Percentiles rank a stretch among this genome's conserved stretches.
These are phyloP conservation scores for Botryotinia globosa DNA, from an alignment of 2,329 filamentous ascomycete genomes.

Conservation along the genomic window DNA sequence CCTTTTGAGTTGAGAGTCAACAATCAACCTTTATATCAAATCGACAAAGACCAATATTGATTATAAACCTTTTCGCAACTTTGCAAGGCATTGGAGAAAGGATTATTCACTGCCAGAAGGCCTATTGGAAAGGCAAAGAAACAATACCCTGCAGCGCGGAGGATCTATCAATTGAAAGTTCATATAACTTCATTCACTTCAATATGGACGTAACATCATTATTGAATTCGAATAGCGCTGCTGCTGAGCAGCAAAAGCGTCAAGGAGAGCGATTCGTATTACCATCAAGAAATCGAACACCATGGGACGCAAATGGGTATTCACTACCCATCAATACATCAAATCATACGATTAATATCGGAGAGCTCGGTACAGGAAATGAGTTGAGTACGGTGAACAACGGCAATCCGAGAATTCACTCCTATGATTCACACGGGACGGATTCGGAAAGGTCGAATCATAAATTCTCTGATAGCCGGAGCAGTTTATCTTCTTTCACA, in stretches of 20 bases:
- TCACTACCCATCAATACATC: slow-evolving; percentile 37
- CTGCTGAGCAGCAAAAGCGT: slow-evolving; percentile 34
- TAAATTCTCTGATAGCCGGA: slow-evolving; percentile 38
- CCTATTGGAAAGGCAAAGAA: slow-evolving; percentile 4
- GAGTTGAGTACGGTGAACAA: neutral
- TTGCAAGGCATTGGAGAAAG: slow-evolving; percentile 10
- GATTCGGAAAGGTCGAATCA: slow-evolving; percentile 31
- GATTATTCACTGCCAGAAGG: neutral
- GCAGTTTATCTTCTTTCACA: slow-evolving; percentile 38
- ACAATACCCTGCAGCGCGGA: slow-evolving; percentile 16
- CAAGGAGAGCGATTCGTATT: slow-evolving; percentile 23
- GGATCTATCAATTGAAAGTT: neutral
- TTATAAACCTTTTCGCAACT: neutral
- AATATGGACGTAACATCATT: slow-evolving; percentile 40
- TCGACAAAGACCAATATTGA: slow-evolving; percentile 9
- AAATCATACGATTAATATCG: slow-evolving; percentile 19
- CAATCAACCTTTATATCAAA: slow-evolving; percentile 16
- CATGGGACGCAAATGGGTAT: slow-evolving; percentile 41
- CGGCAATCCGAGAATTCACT: slow-evolving; percentile 21
- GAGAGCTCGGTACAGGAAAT: neutral
- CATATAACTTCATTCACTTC: slow-evolving; percentile 13
- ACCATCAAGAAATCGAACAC: slow-evolving; percentile 36
- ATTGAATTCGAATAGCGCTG: slow-evolving; percentile 35
- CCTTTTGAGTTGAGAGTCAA: slow-evolving; percentile 25
- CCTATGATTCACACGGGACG: slow-evolving; percentile 27